These are phyloP conservation scores for Pichia nanzhaoensis DNA, from an alignment of 805 yeast genomes.

Conservation along the genomic window DNA sequence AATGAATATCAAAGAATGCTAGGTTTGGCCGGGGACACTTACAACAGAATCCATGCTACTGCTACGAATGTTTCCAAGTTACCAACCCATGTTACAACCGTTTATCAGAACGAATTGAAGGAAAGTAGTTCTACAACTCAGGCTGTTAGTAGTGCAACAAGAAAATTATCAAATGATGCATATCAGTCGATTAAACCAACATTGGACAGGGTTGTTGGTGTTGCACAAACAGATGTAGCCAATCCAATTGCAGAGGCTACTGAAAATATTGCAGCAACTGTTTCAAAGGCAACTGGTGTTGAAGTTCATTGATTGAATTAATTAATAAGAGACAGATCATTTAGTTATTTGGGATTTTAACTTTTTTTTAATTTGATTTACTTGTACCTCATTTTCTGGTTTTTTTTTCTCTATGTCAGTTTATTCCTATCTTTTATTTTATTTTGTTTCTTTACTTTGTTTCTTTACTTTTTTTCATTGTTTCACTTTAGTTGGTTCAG, in stretches of 20 bases:
- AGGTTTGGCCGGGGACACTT: conserved; percentile 22
- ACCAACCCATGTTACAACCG: conserved; percentile 28
- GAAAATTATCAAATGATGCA: conserved; percentile 33
- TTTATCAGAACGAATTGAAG: conserved; percentile 26
- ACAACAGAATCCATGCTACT: conserved; percentile 24
- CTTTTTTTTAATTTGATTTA: too few species aligned
- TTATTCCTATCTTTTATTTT: not conserved
- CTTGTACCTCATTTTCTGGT: too few species aligned
- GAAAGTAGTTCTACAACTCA: conserved; percentile 26
- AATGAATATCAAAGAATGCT: conserved; percentile 26
- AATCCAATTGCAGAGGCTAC: not conserved
- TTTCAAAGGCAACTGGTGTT: conserved; percentile 14
- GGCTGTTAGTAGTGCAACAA: conserved; percentile 33
- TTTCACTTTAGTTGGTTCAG: too few species aligned
- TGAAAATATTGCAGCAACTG: conserved; percentile 1
- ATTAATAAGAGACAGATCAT: too few species aligned
- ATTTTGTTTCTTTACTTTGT: not conserved
- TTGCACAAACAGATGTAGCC: not conserved
- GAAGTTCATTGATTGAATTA: conserved; percentile 26
- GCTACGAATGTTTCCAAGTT: conserved; percentile 23
- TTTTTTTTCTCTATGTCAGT: too few species aligned
- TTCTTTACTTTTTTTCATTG: not conserved
- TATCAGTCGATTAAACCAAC: conserved; percentile 29
- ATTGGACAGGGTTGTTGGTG: conserved; percentile 23
- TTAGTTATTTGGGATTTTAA: too few species aligned